Conservation (phyloP, 345 rosid genomes). For the Dimocarpus longan region DNA sequence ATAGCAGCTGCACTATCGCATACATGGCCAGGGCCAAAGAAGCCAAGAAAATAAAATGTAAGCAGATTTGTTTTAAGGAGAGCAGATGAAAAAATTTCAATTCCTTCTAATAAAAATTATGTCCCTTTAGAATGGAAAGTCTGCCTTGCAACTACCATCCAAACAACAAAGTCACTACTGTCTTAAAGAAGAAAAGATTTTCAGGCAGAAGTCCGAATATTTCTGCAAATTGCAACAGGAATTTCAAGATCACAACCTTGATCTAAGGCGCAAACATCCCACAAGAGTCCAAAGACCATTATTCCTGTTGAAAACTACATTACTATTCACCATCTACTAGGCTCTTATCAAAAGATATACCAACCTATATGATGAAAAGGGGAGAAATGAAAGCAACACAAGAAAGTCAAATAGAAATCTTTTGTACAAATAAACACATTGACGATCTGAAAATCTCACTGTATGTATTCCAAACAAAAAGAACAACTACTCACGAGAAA, state of each 20-base stretch:
- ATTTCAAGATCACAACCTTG: background rate
- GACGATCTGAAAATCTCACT: background rate
- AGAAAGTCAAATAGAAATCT: too few species aligned
- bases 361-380: background rate
- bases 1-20: background rate
- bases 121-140: background rate
- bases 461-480: background rate
- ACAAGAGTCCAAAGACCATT: background rate
- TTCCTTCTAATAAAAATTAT: background rate
- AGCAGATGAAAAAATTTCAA: background rate
- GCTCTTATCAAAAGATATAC: background rate
- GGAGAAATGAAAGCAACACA: background rate
- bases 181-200: background rate
- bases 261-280: background rate
- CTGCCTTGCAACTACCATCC: background rate
- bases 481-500: background rate
- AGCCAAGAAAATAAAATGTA: background rate
- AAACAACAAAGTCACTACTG: background rate
- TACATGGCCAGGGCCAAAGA: background rate
- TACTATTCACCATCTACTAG: background rate
- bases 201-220: background rate
- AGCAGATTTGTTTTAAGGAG: background rate
- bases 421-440: background rate
- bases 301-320: background rate
- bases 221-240: background rate